phyloP scores from a whole-genome alignment of 768 basidiomycete genomes.

The Podaxis sp. region DNA sequence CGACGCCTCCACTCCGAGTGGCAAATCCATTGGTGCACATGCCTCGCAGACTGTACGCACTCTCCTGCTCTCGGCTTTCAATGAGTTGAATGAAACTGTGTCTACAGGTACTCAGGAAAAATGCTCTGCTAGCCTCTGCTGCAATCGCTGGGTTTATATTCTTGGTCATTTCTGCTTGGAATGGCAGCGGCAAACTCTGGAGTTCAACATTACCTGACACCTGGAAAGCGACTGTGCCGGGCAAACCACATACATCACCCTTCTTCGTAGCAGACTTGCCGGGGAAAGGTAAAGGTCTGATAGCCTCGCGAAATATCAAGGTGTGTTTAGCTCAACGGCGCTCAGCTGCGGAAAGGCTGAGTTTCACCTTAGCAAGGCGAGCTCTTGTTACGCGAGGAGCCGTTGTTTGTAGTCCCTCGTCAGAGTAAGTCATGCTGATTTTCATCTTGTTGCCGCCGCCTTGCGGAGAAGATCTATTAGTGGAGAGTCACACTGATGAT shows the following conservation, averaged over 20 bases:
- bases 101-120: not conserved
- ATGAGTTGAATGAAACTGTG: not conserved
- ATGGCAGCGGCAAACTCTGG: not conserved
- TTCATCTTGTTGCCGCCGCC: conserved; percentile 4
- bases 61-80: not conserved
- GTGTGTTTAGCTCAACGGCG: conserved; percentile 25
- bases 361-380: conserved; percentile 50
- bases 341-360: not conserved
- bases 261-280: conserved; percentile 43
- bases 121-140: not conserved
- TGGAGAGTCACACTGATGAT: not conserved
- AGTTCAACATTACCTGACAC: not conserved
- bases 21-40: not conserved
- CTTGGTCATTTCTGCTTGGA: not conserved
- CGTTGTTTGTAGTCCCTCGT: conserved; percentile 50
- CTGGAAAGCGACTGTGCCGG: not conserved
- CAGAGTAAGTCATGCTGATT: conserved; percentile 34
- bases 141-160: not conserved
- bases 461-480: not conserved
- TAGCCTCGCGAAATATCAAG: conserved; percentile 51
- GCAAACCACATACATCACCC: not conserved
- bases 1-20: not conserved
- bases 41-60: not conserved
- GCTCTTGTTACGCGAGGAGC: conserved; percentile 50
- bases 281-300: conserved; percentile 53